These are phyloP conservation scores for Mrakia blollopis DNA, from an alignment of 768 basidiomycete species.

Conservation along the genomic window DNA sequence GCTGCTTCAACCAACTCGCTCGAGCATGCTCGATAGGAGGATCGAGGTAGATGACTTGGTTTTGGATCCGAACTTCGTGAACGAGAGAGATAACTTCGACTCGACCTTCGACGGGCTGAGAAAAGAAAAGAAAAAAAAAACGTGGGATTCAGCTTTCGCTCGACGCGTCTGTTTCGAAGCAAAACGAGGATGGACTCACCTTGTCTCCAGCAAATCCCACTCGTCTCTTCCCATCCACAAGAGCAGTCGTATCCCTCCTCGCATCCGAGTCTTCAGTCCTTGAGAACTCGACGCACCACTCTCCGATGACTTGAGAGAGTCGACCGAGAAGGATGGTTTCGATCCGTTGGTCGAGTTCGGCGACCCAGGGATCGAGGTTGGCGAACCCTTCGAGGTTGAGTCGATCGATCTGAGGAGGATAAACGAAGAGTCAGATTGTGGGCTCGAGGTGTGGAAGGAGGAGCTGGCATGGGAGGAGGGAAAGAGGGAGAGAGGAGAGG, in stretches of 20 bases:
- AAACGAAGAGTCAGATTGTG: background rate
- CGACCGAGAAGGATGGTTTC: conserved; percentile 73
- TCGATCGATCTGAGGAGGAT: conserved; percentile 65
- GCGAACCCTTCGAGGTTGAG: conserved; percentile 94
- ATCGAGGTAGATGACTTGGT: conserved; percentile 97
- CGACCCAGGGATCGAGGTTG: conserved; percentile 88
- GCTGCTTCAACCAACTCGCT: conserved; percentile 77
- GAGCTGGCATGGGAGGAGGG: too few species aligned
- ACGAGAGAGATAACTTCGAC: conserved; percentile 79
- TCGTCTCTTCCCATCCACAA: conserved; percentile 26
- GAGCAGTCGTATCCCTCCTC: conserved; percentile 10
- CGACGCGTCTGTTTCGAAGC: background rate
- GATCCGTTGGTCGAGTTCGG: conserved; percentile 72
- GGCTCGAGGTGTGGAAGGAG: too few species aligned
- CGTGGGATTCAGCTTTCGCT: background rate
- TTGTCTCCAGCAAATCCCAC: conserved; percentile 63
- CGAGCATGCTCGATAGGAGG: conserved; percentile 95
- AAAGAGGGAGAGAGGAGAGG: background rate
- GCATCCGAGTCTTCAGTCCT: conserved; percentile 60
- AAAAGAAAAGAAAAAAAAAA: background rate
- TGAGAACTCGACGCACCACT: conserved; percentile 86
- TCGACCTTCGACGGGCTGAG: conserved; percentile 9
- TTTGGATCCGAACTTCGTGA: conserved; percentile 95
- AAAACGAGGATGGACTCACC: conserved; percentile 46
- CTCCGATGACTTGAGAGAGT: conserved; percentile 67